Evolutionary conservation across 2,329 filamentous ascomycete species (phyloP), one percentile per base, ranked within the genome.

Genomic region (Pseudopyrenochaeta lycopersici): DNA sequence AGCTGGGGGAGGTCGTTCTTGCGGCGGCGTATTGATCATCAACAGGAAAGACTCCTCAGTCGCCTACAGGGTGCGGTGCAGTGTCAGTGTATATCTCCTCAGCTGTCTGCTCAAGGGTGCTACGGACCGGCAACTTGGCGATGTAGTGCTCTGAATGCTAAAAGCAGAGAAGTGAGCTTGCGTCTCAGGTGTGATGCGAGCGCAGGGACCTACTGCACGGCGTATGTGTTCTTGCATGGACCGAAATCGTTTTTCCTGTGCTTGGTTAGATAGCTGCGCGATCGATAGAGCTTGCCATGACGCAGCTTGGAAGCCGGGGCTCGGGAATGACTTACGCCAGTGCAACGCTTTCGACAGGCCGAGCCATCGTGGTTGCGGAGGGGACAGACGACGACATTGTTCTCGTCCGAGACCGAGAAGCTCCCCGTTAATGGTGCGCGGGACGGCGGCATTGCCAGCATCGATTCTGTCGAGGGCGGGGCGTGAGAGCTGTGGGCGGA

Each of bases 211-310:
- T 39, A 39, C 36, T 39, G 95, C 94, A 77, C 95, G 89, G 70
- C 95, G 91, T 72, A 99, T 98, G 75, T 99, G 95, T 85, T 99
- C 95, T 80, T 98, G 95, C 92, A 99, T 98, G 60, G 94, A 98
- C 77, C 95, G 92, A 81, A 93, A 99, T 66, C 91, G 87, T 80
- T 96, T 96, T 82, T 96, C 92, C 92, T 96, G 78, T 63, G 68
- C 56, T 67, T 70, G 70, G 23, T 27, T 27, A 27, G 23, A 27
- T 27, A 27, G 4, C 23, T 27, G 23, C 23, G 9, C 23, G 9
- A 9, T 50, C 38, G 52, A 41, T 38, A 27, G 48, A 31, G 46
- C 47, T 44, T 52, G 49, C 46, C 31, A 48, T 35, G 40, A 46
- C 35, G 43, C 35, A 54, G 49, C 46, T 52, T 30, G 45, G 18